Base-by-base conservation (phyloP, 108 stramenopile species). In the Stephanodiscus triporus region DNA sequence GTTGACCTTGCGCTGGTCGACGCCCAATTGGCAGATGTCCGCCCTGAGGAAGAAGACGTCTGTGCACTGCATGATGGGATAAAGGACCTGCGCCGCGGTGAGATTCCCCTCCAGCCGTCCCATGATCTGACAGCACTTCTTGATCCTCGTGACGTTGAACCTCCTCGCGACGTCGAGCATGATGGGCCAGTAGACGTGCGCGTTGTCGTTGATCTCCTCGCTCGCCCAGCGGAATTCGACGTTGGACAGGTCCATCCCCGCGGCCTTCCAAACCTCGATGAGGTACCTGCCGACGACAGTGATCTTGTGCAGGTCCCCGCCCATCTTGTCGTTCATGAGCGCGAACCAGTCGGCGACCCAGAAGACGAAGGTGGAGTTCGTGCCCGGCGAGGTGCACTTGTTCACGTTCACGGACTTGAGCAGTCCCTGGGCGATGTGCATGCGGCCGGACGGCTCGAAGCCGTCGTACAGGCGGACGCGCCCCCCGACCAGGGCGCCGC, bases 301-400 rank as follows among this genome's bases (percentile, higher is more conserved):
- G 70, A 97, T 94, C 76, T 97, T 97, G 49, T 87, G 87, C 62
- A 97, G 66, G 72, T 97, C 97, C n/a, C 97, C 97, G 22, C 97
- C 97, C 97, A 99, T 97, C 76, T 99, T 99, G 86, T 99, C 98
- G 76, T 99, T 99, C 95, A 99, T 97, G 45, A 98, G 89, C 17
- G 99, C 99, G 74, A 99, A 99, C 99, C 99, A 99, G 76, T 99
- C 99, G 9, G 99, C 99, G 6, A 99, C 98, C 99, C 99, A 99
- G 76, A 99, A 99, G 79, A 95, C 89, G 77, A 99, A 99, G 8
- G 89, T 94, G 7, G 86, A 75, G 66, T 90, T 85, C n/a, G 93
- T 90, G 24, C 95, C 95, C 16, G 78, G 82, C 11, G 76, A 63
- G 1, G 95, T 96, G 70, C 94, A 96, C 80, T 97, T 97, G 88